Evolutionary conservation across 2,329 filamentous ascomycete genomes (phyloP).

Genomic region (Nemania abortiva): DNA sequence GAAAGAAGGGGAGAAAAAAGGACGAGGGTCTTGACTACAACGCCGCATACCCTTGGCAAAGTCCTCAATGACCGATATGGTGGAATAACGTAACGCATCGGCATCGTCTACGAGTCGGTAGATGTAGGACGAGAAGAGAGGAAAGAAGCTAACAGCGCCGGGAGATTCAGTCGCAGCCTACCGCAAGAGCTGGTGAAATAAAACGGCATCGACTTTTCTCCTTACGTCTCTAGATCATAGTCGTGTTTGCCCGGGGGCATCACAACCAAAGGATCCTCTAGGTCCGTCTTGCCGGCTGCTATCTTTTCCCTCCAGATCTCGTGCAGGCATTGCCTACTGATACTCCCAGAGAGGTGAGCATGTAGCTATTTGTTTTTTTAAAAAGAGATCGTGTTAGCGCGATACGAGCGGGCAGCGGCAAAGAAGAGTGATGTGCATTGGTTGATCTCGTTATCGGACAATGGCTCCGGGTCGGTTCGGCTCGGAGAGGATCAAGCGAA

Average conservation of each 20-base stretch:
- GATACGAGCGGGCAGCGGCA: not conserved
- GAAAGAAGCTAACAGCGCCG: conserved; percentile 72
- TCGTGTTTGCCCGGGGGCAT: conserved; percentile 80
- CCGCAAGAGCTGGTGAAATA: not conserved
- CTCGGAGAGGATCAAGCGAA: not conserved
- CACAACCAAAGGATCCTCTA: conserved; percentile 76
- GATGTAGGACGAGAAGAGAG: conserved; percentile 82
- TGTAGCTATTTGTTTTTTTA: conserved; percentile 17
- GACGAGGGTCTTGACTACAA: not conserved
- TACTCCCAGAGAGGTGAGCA: conserved; percentile 51
- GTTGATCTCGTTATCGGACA: not conserved
- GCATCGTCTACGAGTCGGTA: conserved; percentile 78
- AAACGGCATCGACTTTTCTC: conserved; percentile 34
- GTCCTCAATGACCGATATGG: conserved; percentile 71
- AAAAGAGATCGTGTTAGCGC: conserved; percentile 19
- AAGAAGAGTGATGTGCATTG: no score
- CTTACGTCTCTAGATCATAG: conserved; percentile 76
- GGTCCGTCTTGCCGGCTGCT: conserved; percentile 61
- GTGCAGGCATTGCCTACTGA: conserved; percentile 78
- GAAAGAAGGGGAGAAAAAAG: no score
- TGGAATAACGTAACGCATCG: conserved; percentile 70
- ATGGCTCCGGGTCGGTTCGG: not conserved
- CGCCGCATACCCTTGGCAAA: conserved; percentile 65
- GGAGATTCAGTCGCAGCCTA: conserved; percentile 10
- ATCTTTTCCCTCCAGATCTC: conserved; percentile 77